Conservation (phyloP, 345 rosid species). For the Geranium rotundifolium region DNA sequence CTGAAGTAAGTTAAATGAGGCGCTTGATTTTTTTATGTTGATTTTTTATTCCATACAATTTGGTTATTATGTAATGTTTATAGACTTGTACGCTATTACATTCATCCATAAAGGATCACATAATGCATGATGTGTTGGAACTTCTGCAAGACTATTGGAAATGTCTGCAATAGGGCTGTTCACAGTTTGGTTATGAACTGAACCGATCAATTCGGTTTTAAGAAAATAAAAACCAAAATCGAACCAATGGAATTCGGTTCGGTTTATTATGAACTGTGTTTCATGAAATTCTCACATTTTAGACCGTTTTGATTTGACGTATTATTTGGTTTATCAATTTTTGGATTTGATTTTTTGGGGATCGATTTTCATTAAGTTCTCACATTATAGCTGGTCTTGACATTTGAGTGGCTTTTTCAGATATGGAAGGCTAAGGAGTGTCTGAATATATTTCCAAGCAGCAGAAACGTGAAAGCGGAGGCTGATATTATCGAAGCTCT, state of each 20-base stretch:
- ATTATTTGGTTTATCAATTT: no score
- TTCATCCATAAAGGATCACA: not conserved
- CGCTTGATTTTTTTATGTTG: constrained; percentile 1
- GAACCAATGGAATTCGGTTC: no score
- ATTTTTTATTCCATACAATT: not conserved
- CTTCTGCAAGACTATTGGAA: not conserved
- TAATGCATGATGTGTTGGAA: not conserved
- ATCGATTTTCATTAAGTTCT: no score
- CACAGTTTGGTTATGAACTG: no score
- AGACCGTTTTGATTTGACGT: no score
- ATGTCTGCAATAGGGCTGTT: no score
- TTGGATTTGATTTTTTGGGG: no score
- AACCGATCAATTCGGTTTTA: no score
- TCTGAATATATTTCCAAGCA: constrained; percentile 63
- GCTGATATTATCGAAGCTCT: constrained; percentile 73
- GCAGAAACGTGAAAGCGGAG: constrained; percentile 76
- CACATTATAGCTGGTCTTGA: no score
- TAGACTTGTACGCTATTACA: not conserved
- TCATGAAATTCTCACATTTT: no score
- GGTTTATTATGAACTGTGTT: no score
- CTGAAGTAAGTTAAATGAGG: constrained; percentile 48
- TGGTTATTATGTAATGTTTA: not conserved
- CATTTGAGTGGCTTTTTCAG: constrained; percentile 23
- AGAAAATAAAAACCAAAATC: no score
- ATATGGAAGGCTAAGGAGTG: constrained; percentile 98